Evolutionary conservation across 805 yeast species (phyloP).

Genomic region (Candida verbasci): DNA sequence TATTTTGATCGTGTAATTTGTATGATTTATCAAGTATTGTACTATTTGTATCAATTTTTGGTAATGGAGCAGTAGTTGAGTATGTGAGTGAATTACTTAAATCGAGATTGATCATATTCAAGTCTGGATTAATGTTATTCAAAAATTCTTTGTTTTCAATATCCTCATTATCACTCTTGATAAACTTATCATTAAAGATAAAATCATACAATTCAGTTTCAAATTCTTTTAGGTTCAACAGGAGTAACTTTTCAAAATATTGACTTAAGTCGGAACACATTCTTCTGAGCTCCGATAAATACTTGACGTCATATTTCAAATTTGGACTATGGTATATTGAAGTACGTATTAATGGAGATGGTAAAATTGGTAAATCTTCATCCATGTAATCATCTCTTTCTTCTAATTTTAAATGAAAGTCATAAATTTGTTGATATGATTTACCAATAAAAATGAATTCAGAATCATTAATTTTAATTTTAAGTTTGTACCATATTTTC

Average conservation of each 20-base stretch:
- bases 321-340: slow-evolving; percentile 2
- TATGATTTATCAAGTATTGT: background rate
- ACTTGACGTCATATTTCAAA: slow-evolving; percentile 11
- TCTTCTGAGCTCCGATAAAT: slow-evolving; percentile 13
- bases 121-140: background rate
- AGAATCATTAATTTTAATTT: slow-evolving; percentile 16
- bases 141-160: background rate
- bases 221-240: slow-evolving; percentile 8
- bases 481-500: slow-evolving; percentile 33
- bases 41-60: background rate
- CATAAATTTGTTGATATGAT: slow-evolving; percentile 34
- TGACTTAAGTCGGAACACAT: slow-evolving; percentile 22
- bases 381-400: slow-evolving; percentile 1
- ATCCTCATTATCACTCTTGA: background rate
- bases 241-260: slow-evolving; percentile 20
- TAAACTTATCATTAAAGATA: slow-evolving; percentile 6
- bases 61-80: slow-evolving; percentile 5
- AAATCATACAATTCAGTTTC: slow-evolving; percentile 9
- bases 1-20: background rate
- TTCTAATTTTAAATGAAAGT: slow-evolving; percentile 21
- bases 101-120: background rate
- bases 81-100: background rate
- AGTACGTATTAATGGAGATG: slow-evolving; percentile 19
- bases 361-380: slow-evolving; percentile 21
- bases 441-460: slow-evolving; percentile 18